These are phyloP conservation scores for Leccinum uliginosum DNA, from an alignment of 768 basidiomycete species.

Conservation along the genomic window DNA sequence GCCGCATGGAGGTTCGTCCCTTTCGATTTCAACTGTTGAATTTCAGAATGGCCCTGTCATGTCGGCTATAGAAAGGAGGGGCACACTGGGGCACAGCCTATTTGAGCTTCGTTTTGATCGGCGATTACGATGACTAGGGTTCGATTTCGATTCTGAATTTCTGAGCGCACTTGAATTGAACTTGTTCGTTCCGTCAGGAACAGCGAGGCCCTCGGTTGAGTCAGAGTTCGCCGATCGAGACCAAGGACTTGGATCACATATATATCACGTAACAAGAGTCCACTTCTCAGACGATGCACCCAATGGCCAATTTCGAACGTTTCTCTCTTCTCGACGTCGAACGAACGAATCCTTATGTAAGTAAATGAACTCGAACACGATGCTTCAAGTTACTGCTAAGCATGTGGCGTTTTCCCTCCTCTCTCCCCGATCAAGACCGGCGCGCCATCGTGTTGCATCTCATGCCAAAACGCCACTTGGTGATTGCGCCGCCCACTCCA, in stretches of 20 bases:
- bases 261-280: too few relatives aligned
- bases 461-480: conserved; percentile 2
- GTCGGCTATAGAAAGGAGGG: not conserved
- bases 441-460: not conserved
- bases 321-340: not conserved
- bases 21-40: not conserved
- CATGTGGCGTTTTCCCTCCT: not conserved
- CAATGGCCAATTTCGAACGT: too few relatives aligned
- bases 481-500: not conserved
- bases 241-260: not conserved
- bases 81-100: not conserved
- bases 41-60: not conserved
- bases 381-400: too few relatives aligned
- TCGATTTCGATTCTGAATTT: not conserved
- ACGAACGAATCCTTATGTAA: not conserved
- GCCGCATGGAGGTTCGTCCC: not conserved
- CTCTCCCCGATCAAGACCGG: not conserved
- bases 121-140: not conserved
- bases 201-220: not conserved
- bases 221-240: not conserved
- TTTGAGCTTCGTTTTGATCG: not conserved
- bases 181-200: not conserved
- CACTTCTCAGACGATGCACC: too few relatives aligned
- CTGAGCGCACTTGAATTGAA: not conserved
- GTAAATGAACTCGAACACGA: not conserved